Evolutionary conservation across 331 rosid genomes (phyloP), one percentile per base, ranked within the genome.

Genomic region (Prunus yedoensis): DNA sequence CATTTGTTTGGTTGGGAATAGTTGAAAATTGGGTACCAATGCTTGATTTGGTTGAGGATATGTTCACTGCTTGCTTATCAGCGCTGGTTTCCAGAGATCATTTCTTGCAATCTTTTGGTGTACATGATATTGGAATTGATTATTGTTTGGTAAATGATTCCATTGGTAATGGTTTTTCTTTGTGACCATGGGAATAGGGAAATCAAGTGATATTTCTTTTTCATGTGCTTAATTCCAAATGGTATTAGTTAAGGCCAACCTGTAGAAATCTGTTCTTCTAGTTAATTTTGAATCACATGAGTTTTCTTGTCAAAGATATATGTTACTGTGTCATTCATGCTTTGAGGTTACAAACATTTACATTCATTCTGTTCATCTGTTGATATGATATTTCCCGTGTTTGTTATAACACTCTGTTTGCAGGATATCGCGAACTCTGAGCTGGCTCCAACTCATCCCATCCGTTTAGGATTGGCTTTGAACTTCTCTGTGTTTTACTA

Each of bases 401-500:
- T 58, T 59, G 32, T 41, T 57, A 18, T 32, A 8, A 30, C 50
- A 60, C 30, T 45, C 21, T 20, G 43, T 28, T 53, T 58, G 49
- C 78, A 82, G 85, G 82, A 82, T 45, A 79, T 76, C 53, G 83
- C 81, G 2, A 66, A 25, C 30, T 20, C 83, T 4, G 81, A 83
- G 73, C 54, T 83, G 61, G 50, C 85, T 60, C 89, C 94, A 38
- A 85, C 91, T 38, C 87, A 87, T 78, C 88, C 89, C 58, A 83
- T 83, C 66, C 88, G 94, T 32, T 81, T 89, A 70, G 91, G 91
- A 65, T 77, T 87, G 79, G 91, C 88, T 73, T 84, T 89, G 77
- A 87, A 89, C 77, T 87, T 85, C 80, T 89, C 90, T 3, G 88
- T 87, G 51, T 85, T 89, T 76, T 89, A 87, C 77, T 80, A 84